A percentile compares a stretch with the other conserved stretches of the same genome.
Conservation (phyloP, 768 basidiomycete species). For the Porphyrellus cyaneotinctus region DNA sequence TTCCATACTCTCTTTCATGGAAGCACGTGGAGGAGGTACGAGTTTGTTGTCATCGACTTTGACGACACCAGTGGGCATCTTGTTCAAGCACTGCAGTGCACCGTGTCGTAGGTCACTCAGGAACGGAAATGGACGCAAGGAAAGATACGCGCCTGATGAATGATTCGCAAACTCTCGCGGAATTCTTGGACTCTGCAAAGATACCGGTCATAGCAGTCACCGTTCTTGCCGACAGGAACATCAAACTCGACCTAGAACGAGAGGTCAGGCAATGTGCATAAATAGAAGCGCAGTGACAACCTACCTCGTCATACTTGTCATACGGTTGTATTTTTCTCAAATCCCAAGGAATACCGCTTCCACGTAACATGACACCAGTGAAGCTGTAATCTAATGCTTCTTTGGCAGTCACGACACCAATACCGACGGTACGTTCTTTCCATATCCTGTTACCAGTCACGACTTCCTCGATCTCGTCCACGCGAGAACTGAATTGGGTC, state of each 20-base stretch:
- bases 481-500: slow-evolving; percentile 83
- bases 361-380: slow-evolving; percentile 95
- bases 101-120: neutral
- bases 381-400: slow-evolving; percentile 90
- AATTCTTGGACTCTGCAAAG: slow-evolving; percentile 98
- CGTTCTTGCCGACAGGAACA: slow-evolving; percentile 92
- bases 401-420: slow-evolving; percentile 89
- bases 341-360: slow-evolving; percentile 94
- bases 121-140: no score
- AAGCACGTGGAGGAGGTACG: slow-evolving; percentile 90
- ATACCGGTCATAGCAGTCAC: slow-evolving; percentile 98
- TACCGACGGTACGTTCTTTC: slow-evolving; percentile 89
- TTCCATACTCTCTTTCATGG: slow-evolving; percentile 99
- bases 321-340: slow-evolving; percentile 88
- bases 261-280: neutral
- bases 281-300: slow-evolving; percentile 2
- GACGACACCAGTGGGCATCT: slow-evolving; percentile 88
- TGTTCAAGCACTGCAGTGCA: slow-evolving; percentile 79
- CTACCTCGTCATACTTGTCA: slow-evolving; percentile 91
- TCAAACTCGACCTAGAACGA: slow-evolving; percentile 86
- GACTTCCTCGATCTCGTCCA: slow-evolving; percentile 98
- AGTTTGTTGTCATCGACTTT: slow-evolving; percentile 98
- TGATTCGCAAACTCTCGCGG: slow-evolving; percentile 89
- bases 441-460: slow-evolving; percentile 97
- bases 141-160: slow-evolving; percentile 54